phyloP scores from a whole-genome alignment of 805 yeast species.

The Zygosaccharomyces bailii region DNA sequence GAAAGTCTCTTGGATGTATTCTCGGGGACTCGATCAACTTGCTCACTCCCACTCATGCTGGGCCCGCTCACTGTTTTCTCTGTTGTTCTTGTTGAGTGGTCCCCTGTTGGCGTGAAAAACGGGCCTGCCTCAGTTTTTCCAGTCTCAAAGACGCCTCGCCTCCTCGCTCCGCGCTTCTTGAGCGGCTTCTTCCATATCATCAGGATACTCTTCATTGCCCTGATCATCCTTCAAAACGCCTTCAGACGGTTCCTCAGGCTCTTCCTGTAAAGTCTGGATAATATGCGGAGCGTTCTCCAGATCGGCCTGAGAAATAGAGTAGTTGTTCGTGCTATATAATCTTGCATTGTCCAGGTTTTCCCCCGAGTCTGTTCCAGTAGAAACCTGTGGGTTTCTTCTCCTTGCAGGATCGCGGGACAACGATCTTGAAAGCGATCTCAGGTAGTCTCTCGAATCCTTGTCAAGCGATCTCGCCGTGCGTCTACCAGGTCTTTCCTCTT shows the following conservation, averaged over 20 bases:
- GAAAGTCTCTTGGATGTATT: constrained; percentile 8
- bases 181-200: constrained; percentile 16
- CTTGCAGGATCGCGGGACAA: constrained; percentile 26
- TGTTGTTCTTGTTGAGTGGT: background rate
- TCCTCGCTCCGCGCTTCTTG: constrained; percentile 14
- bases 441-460: constrained; percentile 43
- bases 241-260: constrained; percentile 24
- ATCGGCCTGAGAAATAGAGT: constrained; percentile 30
- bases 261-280: constrained; percentile 21
- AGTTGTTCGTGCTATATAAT: constrained; percentile 28
- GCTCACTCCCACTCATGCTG: constrained; percentile 44
- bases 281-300: constrained; percentile 29
- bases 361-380: constrained; percentile 10
- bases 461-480: constrained; percentile 24
- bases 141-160: constrained; percentile 24
- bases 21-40: constrained; percentile 46
- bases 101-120: background rate
- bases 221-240: constrained; percentile 24
- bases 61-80: background rate
- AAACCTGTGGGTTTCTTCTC: constrained; percentile 6
- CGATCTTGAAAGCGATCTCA: constrained; percentile 46
- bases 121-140: constrained; percentile 23
- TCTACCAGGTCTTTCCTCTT: constrained; percentile 25
- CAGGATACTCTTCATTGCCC: constrained; percentile 22
- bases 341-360: constrained; percentile 17